phyloP scores from a whole-genome alignment of 768 basidiomycete species.

The Macrolepiota albuminosa region DNA sequence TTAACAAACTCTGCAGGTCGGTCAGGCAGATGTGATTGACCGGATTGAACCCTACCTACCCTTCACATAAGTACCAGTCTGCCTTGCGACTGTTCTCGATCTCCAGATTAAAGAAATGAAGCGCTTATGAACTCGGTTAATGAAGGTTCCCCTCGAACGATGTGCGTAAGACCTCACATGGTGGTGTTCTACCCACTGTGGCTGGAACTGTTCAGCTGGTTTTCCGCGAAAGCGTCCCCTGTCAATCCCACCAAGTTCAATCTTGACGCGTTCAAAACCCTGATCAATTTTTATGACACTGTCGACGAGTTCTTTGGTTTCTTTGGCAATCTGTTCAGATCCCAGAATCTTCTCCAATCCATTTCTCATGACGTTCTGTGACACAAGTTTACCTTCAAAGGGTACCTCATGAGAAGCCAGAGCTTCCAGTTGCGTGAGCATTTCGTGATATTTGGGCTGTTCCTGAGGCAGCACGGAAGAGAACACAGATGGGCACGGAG shows the following conservation, averaged over 20 bases:
- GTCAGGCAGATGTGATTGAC: neutral
- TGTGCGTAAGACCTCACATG: neutral
- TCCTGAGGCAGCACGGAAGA: neutral
- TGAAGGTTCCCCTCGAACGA: neutral
- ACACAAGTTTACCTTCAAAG: neutral
- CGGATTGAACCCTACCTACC: neutral
- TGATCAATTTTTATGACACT: constrained; percentile 11
- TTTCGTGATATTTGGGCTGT: neutral
- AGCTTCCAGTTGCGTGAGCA: neutral
- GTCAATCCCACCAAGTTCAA: constrained; percentile 6
- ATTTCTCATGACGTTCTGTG: constrained; percentile 2
- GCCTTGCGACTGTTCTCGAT: constrained; percentile 4
- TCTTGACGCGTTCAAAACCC: constrained; percentile 11
- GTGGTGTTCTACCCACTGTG: constrained; percentile 6
- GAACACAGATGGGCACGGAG: too few relatives aligned
- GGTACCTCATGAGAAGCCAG: neutral
- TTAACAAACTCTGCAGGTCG: constrained; percentile 8
- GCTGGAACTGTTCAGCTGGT: constrained; percentile 7
- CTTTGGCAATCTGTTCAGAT: neutral
- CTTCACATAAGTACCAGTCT: constrained; percentile 5
- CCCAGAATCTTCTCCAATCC: neutral
- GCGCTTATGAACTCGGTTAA: neutral
- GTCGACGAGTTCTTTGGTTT: constrained; percentile 9
- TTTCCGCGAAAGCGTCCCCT: constrained; percentile 1
- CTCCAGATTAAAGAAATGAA: constrained; percentile 8